Evolutionary conservation across 2,329 filamentous ascomycete species (phyloP).

Genomic region (Ceratocystis destructans): DNA sequence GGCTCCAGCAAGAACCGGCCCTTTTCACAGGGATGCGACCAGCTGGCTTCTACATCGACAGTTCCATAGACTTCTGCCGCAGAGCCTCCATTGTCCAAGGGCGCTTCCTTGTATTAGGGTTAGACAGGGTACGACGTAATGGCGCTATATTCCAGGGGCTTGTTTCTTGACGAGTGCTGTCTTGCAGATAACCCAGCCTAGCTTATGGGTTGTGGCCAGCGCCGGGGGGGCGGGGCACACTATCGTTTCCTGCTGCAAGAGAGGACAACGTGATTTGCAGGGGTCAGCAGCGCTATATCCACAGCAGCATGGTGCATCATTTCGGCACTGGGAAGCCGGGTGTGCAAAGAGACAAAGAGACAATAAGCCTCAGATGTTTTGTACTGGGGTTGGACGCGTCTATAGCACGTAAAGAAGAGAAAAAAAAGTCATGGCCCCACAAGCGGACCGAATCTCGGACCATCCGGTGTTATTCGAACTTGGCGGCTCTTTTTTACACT

Average conservation of each 20-base stretch:
- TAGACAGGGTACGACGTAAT: not conserved
- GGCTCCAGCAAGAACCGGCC: not conserved
- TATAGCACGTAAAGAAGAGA: not conserved
- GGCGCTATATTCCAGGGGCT: not conserved
- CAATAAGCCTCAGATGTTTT: not conserved
- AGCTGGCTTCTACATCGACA: not conserved
- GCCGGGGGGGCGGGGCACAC: too few relatives aligned
- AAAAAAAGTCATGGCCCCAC: conserved; percentile 9
- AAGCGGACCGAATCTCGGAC: conserved; percentile 19
- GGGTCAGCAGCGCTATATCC: not conserved
- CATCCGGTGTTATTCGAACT: conserved; percentile 16
- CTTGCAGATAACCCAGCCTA: too few relatives aligned
- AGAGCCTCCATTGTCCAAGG: not conserved
- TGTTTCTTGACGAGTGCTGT: too few relatives aligned
- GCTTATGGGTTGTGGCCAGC: too few relatives aligned
- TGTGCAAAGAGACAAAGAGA: not conserved
- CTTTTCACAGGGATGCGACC: not conserved
- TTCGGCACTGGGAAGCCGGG: not conserved
- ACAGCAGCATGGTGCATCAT: not conserved
- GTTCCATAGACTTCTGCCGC: not conserved
- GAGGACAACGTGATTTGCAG: not conserved
- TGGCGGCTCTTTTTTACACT: not conserved
- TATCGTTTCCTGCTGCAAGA: not conserved
- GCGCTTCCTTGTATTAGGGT: not conserved
- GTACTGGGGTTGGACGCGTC: not conserved